These are phyloP conservation scores for Dactylonectria estremocensis DNA, from an alignment of 2,329 filamentous ascomycete genomes.

Conservation along the genomic window DNA sequence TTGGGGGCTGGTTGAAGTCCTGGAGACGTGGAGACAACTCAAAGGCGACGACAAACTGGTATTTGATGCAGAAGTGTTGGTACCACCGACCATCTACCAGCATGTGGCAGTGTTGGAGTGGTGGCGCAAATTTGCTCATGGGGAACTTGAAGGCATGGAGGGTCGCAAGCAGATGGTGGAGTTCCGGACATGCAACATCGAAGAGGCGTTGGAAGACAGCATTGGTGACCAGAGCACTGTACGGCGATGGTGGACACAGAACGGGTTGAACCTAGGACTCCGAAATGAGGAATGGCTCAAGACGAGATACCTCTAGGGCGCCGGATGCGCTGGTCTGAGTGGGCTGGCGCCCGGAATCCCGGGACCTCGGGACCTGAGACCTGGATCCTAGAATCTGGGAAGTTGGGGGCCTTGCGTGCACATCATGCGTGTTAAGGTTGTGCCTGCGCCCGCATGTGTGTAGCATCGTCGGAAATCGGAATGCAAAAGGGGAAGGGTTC, in stretches of 20 bases:
- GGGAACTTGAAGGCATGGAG: constrained; percentile 68
- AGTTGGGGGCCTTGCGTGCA: constrained; percentile 17
- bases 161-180: constrained; percentile 79
- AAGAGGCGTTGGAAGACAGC: constrained; percentile 93
- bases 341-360: constrained; percentile 25
- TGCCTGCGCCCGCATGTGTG: constrained; percentile 8
- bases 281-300: constrained; percentile 93
- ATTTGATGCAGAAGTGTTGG: constrained; percentile 87
- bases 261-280: constrained; percentile 85
- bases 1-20: constrained; percentile 86
- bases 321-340: constrained; percentile 13
- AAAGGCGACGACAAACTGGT: constrained; percentile 78
- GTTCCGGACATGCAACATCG: constrained; percentile 95
- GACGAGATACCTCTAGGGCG: constrained; percentile 75
- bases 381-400: constrained; percentile 19
- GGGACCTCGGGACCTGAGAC: constrained; percentile 26
- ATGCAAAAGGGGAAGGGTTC: constrained; percentile 33
- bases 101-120: constrained; percentile 90
- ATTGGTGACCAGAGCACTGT: constrained; percentile 82
- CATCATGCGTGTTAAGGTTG: constrained; percentile 4
- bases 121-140: constrained; percentile 83
- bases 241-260: constrained; percentile 88
- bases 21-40: constrained; percentile 84
- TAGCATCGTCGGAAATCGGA: constrained; percentile 30
- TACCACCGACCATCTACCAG: constrained; percentile 89